Percentiles rank a stretch among this genome's conserved stretches.
phyloP scores from a whole-genome alignment of 2,329 filamentous ascomycete genomes.

The Beauveria caledonica region DNA sequence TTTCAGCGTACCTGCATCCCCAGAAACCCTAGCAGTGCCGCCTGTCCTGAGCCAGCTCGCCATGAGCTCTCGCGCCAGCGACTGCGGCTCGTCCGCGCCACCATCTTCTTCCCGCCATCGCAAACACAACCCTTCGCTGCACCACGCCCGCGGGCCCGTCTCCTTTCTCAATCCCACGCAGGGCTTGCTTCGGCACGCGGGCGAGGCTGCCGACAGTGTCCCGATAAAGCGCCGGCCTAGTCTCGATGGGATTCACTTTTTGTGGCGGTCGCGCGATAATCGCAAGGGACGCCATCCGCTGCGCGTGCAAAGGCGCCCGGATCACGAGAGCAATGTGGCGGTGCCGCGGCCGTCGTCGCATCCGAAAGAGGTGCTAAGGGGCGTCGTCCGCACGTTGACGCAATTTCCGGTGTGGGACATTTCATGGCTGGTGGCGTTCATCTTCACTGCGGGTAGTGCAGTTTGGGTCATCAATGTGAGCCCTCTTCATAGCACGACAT shows the following conservation, averaged over 20 bases:
- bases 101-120: background rate
- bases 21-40: background rate
- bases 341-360: constrained; percentile 1
- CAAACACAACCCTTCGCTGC: background rate
- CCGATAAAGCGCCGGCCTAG: background rate
- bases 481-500: background rate
- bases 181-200: background rate
- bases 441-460: constrained; percentile 1
- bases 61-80: background rate
- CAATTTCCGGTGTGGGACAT: constrained; percentile 7
- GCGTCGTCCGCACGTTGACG: background rate
- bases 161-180: background rate
- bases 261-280: constrained; percentile 10
- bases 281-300: constrained; percentile 9
- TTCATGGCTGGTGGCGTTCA: constrained; percentile 7
- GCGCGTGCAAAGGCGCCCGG: background rate
- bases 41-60: background rate
- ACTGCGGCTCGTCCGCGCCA: background rate
- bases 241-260: background rate
- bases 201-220: background rate
- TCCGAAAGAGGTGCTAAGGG: background rate
- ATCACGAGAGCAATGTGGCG: background rate
- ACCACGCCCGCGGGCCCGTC: background rate
- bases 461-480: constrained; percentile 6
- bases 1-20: no score